These are phyloP conservation scores for Mucor plumbeus DNA, from an alignment of 371 early-diverging fungal species.

Conservation along the genomic window DNA sequence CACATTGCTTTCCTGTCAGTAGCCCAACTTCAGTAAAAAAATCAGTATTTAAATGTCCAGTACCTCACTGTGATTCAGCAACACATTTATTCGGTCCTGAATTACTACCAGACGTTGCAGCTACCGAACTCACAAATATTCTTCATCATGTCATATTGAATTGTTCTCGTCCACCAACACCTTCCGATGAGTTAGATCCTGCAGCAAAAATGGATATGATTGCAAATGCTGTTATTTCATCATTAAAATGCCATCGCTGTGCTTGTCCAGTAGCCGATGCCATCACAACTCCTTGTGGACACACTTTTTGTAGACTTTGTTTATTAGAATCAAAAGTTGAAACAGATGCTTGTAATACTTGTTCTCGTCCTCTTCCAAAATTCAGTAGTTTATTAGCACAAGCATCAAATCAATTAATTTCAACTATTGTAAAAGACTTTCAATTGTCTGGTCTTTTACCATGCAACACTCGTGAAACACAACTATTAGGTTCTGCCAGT, in stretches of 20 bases:
- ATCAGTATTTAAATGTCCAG: conserved; percentile 30
- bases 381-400: conserved; percentile 23
- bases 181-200: background rate
- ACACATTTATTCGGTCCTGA: conserved; percentile 36
- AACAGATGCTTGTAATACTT: conserved; percentile 16
- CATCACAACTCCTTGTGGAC: conserved; percentile 33
- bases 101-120: conserved; percentile 17
- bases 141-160: conserved; percentile 5
- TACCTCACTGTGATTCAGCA: conserved; percentile 25
- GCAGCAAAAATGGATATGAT: background rate
- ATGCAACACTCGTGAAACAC: conserved; percentile 13
- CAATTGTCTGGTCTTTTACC: conserved; percentile 18
- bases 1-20: conserved; percentile 26
- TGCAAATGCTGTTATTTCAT: conserved; percentile 6
- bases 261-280: conserved; percentile 16
- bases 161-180: conserved; percentile 18
- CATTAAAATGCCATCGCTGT: conserved; percentile 14
- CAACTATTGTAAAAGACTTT: conserved; percentile 21
- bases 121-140: conserved; percentile 16
- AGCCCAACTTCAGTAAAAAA: conserved; percentile 23
- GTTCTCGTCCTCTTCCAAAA: conserved; percentile 33
- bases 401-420: conserved; percentile 20
- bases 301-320: conserved; percentile 35
- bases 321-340: conserved; percentile 25
- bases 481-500: background rate